Percentiles rank a stretch among this genome's conserved stretches.
phyloP scores from a whole-genome alignment of 2,329 filamentous ascomycete genomes.

The Cordyceps cicadae region DNA sequence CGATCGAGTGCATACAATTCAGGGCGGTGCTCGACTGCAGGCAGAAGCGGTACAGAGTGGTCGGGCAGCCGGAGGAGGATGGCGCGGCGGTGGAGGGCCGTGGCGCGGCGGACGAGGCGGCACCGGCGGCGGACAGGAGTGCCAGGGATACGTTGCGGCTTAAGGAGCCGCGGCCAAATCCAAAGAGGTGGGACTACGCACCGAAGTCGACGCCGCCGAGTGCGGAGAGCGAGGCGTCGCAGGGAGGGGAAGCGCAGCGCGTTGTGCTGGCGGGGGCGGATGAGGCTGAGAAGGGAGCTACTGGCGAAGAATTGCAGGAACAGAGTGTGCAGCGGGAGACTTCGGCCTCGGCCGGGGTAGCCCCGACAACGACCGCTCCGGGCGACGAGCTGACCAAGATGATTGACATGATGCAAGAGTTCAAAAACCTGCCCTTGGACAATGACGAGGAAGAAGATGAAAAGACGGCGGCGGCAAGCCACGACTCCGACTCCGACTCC shows the following conservation, averaged over 20 bases:
- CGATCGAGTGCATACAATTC: constrained; percentile 58
- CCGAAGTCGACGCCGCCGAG: constrained; percentile 28
- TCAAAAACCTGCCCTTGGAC: constrained; percentile 50
- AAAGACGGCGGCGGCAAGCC: background rate
- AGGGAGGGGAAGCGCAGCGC: constrained; percentile 20
- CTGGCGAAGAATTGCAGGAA: background rate
- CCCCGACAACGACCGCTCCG: background rate
- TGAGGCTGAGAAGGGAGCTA: background rate
- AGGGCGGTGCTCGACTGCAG: constrained; percentile 48
- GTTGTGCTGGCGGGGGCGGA: constrained; percentile 18
- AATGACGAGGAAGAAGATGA: constrained; percentile 43
- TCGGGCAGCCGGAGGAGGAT: constrained; percentile 36
- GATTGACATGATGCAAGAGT: constrained; percentile 54
- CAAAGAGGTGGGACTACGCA: constrained; percentile 30
- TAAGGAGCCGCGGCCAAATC: constrained; percentile 36
- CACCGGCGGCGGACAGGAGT: background rate
- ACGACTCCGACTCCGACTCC: constrained; percentile 16
- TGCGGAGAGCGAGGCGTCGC: constrained; percentile 25
- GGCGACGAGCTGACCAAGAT: constrained; percentile 54
- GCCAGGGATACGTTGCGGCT: constrained; percentile 24
- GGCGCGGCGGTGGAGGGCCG: no score
- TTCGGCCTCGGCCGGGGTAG: constrained; percentile 4
- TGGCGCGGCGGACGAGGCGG: background rate
- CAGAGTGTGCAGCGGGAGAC: background rate
- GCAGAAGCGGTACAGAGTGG: constrained; percentile 51